Percentiles rank a stretch among this genome's conserved stretches.
These are phyloP conservation scores for Dictyostelium firmibasis DNA, from an alignment of 78 protist species.

Conservation along the genomic window DNA sequence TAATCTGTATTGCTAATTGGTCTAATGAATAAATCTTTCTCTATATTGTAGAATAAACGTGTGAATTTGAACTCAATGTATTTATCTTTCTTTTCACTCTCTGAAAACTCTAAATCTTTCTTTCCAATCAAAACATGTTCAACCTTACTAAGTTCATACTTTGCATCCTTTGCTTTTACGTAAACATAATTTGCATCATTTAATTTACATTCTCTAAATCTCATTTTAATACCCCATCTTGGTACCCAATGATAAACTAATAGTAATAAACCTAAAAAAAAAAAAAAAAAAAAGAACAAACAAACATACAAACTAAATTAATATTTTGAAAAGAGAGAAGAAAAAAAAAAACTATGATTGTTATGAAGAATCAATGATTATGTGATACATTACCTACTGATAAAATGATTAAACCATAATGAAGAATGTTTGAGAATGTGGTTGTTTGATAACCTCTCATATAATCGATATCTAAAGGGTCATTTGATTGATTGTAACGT, in stretches of 20 bases:
- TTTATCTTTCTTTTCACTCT: neutral
- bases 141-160: slow-evolving; percentile 16
- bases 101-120: neutral
- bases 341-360: neutral
- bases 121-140: neutral
- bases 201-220: slow-evolving; percentile 16
- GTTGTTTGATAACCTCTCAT: slow-evolving; percentile 67
- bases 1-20: neutral
- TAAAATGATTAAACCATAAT: neutral
- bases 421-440: neutral
- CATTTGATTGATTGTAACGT: neutral
- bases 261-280: slow-evolving; percentile 13
- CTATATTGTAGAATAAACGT: slow-evolving; percentile 17
- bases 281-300: neutral
- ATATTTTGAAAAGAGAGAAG: neutral
- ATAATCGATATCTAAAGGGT: slow-evolving; percentile 36
- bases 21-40: neutral
- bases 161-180: slow-evolving; percentile 35
- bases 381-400: neutral
- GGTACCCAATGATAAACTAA: slow-evolving; percentile 67
- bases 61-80: slow-evolving; percentile 29
- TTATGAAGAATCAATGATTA: neutral
- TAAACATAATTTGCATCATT: slow-evolving; percentile 35
- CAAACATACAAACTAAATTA: too few relatives aligned
- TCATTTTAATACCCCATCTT: slow-evolving; percentile 36